Evolutionary conservation across 805 yeast genomes (phyloP).

Genomic region (Barnettozyma sp.): DNA sequence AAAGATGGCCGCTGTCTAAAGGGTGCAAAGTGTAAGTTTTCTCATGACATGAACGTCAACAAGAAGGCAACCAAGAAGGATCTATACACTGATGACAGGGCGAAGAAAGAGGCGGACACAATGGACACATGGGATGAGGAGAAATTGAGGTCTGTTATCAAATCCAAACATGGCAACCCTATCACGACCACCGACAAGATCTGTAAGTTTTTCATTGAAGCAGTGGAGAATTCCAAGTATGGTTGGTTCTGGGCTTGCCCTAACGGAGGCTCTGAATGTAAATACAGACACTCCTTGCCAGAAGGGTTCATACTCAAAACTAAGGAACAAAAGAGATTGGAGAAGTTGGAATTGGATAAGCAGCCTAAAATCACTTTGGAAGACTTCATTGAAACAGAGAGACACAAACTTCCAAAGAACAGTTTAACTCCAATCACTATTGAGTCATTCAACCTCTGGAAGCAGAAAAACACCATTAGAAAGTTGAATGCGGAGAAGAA

Average conservation of each 20-base stretch:
- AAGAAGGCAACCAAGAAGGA: constrained; percentile 88
- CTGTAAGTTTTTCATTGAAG: constrained; percentile 91
- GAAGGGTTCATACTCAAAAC: constrained; percentile 96
- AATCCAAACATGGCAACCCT: constrained; percentile 87
- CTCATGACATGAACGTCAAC: constrained; percentile 81
- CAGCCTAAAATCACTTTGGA: constrained; percentile 91
- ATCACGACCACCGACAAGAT: constrained; percentile 91
- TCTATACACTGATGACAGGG: constrained; percentile 82
- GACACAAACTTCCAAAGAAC: constrained; percentile 67
- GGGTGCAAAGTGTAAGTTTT: constrained; percentile 81
- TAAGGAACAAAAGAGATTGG: constrained; percentile 88
- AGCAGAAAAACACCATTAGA: constrained; percentile 55
- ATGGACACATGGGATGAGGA: constrained; percentile 98
- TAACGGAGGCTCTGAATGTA: constrained; percentile 86
- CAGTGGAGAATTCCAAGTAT: constrained; percentile 94
- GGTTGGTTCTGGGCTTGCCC: constrained; percentile 99
- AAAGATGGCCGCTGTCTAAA: constrained; percentile 80
- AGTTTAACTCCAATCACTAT: constrained; percentile 81
- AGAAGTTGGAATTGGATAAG: constrained; percentile 72
- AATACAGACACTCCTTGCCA: constrained; percentile 91
- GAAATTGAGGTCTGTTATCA: constrained; percentile 77
- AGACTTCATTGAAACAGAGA: constrained; percentile 91
- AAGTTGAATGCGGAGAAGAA: constrained; percentile 39
- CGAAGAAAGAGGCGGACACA: constrained; percentile 65
- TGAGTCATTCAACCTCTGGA: constrained; percentile 80